Evolutionary conservation across 306 rosid genomes (phyloP), one percentile per base, ranked within the genome.

Genomic region (Argentina anserina): DNA sequence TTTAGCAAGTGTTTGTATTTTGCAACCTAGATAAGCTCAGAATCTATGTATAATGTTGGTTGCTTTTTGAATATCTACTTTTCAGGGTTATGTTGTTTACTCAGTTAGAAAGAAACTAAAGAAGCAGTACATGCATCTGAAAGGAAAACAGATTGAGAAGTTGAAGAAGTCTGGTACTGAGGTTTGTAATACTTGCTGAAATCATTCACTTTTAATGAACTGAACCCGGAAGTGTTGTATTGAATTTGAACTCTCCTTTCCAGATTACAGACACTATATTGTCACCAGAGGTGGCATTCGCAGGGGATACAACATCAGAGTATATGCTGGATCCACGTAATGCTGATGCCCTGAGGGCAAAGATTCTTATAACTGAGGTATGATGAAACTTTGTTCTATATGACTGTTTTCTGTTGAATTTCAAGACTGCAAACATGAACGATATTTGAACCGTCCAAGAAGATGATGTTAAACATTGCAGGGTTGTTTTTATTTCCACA

Each of bases 331-430:
- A 94, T 61, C 98, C 98, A 25, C 88, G 74, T 58, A 94, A 94
- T 61, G 92, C 98, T 10, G 98, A 94, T 89, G 97, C 98, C 18
- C 78, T 94, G 91, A 89, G 97, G 71, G 98, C 97, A 17, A 94
- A 94, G 88, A n/a, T 94, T 84, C 96, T 94, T 64, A 91, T 94
- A 76, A 94, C 97, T 31, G 98, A 94, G 98, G 98, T 94, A 76
- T 23, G 73, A 10, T 59, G 25, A 56, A 25, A 45, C 49, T 4
- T 46, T 4, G 26, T 56, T 28, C 58, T 69, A 63, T 36, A 65
- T 45, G 65, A 23, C 34, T 5, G 37, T 67, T 75, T 50, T 25
- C 7, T 13, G 17, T 61, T 60, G 56, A 45, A 29, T 59, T 12
- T 28, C 13, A 12, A 17, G 40, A 3, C 49, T 58, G 21, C 63